Base-by-base conservation (phyloP, 2,329 filamentous ascomycete genomes). In the Ceratocystis huliohia region DNA sequence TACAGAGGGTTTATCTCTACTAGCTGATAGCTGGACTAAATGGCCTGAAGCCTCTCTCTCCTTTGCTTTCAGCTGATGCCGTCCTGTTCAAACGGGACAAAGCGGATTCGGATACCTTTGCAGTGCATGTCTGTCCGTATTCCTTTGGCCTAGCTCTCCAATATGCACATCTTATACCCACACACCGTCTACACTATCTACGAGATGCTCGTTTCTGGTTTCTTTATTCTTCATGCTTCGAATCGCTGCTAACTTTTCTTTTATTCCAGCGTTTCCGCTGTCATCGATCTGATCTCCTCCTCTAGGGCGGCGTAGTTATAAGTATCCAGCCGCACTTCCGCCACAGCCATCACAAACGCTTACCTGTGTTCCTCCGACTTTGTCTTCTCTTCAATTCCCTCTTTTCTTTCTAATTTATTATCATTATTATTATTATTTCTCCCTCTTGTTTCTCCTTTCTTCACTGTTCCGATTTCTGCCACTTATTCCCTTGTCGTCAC, bases 401-500 rank as follows among this genome's bases (percentile, higher is more conserved):
- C 17, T n/a, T 53, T 37, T 22, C 30, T 30, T 15, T 46, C 20
- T 45, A 25, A 6, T 25, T 28, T 63, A 33, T 33, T 5, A 41
- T 28, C 63, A 44, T 50, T 41, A 15, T 44, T 46, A 13, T 28
- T 22, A 15, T 10, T 20, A 15, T 53, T 20, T 48, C n/a, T 46
- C 53, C 44, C 25, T 30, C 37, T 25, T 33, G 8, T 22, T 61
- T 50, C 44, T 59, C 48, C 56, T 65, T 59, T 64, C 46, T 66
- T 46, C 20, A 22, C 15, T 25, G 48, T 15, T 53, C 48, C 48
- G 56, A 37, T 48, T 64, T 65, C 62, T 66, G 45, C 66, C 66
- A 30, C 28, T 59, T 59, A 6, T 59, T 59, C 28, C 2, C 28
- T 37, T 59, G n/a, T 33, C 53, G 53, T 33, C 66, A 63, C 66